Base-by-base conservation (phyloP, 495 filamentous ascomycete genomes). In the Aspergillus incahuasiensis region DNA sequence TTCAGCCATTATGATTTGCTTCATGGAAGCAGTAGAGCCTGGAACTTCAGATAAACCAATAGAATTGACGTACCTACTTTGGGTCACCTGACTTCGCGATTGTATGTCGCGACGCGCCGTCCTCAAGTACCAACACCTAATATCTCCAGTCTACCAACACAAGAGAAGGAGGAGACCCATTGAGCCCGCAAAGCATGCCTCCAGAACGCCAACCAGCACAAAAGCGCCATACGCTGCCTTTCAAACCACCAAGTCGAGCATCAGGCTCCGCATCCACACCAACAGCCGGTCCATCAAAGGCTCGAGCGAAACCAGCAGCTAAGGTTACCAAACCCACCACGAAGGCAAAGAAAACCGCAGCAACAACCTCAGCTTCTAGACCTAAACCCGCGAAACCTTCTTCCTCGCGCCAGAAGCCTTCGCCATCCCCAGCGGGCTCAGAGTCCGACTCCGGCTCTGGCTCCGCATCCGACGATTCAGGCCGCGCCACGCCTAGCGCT, bases 231-330 rank as follows among this genome's bases (percentile, higher is more conserved):
- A 66, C 56, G 7, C 70, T 77, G 13, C 72, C 78, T 20, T 81
- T 81, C 69, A 81, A 79, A 18, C 77, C 77, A n/a, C 77, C 78
- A 1, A 70, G 72, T 49, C 71, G 69, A 42, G 61, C 73, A n/a
- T 56, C 63, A 12, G 60, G 56, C 55, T 48, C 65, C 63, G 44
- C 42, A 34, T 48, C 49, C 32, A 44, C 52, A 25, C 35, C 51
- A 39, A 43, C 56, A 48, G 21, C 48, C 32, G 19, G 48, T 58
- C 11, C 67, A 62, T 62, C 40, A 57, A 39, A 63, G 48, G 46
- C 49, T 24, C 32, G 50, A 51, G 38, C 25, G 25, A 28, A 28
- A 28, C 25, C 25, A 28, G 8, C 25, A 28, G 46, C 49, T 32
- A 40, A 54, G 51, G 38, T 8, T 18, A 28, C 54, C 39, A 64